phyloP scores from a whole-genome alignment of 495 filamentous ascomycete species.

The Penicillium lividum region DNA sequence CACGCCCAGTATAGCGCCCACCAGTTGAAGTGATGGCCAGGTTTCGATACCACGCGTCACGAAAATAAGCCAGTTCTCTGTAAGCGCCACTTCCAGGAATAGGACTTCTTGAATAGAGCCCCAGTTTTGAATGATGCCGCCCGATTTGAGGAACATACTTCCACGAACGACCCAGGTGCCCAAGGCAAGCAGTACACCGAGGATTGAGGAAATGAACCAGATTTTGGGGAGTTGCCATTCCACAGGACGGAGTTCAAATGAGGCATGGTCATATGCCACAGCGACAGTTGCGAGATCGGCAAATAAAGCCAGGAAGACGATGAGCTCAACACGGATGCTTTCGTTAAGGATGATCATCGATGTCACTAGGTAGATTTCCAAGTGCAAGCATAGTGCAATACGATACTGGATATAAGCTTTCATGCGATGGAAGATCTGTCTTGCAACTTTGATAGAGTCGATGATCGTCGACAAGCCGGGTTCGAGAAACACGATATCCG shows the following conservation, averaged over 20 bases:
- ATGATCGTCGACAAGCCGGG: constrained; percentile 75
- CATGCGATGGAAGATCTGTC: constrained; percentile 79
- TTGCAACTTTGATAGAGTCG: constrained; percentile 71
- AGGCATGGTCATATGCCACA: constrained; percentile 72
- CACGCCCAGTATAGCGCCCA: constrained; percentile 66
- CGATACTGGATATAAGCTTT: constrained; percentile 79
- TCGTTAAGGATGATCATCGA: constrained; percentile 75
- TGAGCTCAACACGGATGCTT: constrained; percentile 63
- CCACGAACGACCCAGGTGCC: constrained; percentile 71
- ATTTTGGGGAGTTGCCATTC: constrained; percentile 80
- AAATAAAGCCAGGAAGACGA: constrained; percentile 74
- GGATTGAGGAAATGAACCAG: constrained; percentile 68
- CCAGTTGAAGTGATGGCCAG: constrained; percentile 67
- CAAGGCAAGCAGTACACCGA: constrained; percentile 64
- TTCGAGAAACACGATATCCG: constrained; percentile 75
- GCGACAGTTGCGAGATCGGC: constrained; percentile 74
- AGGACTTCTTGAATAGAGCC: constrained; percentile 69
- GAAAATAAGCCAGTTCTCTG: constrained; percentile 78
- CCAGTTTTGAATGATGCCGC: constrained; percentile 70
- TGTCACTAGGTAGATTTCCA: constrained; percentile 73
- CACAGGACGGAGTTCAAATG: constrained; percentile 67
- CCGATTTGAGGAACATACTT: constrained; percentile 62
- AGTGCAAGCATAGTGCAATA: constrained; percentile 71
- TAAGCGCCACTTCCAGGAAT: constrained; percentile 70
- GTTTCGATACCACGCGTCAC: constrained; percentile 68